Evolutionary conservation across 345 rosid species (phyloP).

Genomic region (Hevea brasiliensis): DNA sequence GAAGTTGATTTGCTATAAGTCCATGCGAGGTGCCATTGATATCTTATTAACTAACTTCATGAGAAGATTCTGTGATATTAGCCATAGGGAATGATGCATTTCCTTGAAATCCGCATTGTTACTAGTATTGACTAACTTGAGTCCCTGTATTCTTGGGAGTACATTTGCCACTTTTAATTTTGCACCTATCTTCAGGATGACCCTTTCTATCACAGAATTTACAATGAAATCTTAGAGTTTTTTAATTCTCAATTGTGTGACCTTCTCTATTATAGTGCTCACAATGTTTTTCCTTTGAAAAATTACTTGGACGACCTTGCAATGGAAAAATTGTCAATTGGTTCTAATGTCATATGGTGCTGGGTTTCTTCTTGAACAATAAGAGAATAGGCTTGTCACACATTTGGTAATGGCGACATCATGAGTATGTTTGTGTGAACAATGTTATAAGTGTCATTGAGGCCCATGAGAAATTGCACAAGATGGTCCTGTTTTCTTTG

Average conservation of each 20-base stretch:
- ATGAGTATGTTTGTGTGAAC: conserved; percentile 3
- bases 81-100: no score
- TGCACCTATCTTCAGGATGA: not conserved
- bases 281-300: not conserved
- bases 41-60: no score
- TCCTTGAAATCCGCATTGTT: no score
- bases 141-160: not conserved
- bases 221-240: not conserved
- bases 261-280: not conserved
- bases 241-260: not conserved
- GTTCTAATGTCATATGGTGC: no score
- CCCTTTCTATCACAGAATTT: not conserved
- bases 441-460: not conserved
- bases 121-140: not conserved
- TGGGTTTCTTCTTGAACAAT: not conserved
- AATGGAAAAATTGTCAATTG: not conserved
- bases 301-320: no score
- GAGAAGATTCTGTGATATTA: no score
- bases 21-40: not conserved
- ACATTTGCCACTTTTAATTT: not conserved
- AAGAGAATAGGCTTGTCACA: not conserved
- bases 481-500: not conserved
- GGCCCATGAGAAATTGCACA: not conserved
- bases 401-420: conserved; percentile 11
- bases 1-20: not conserved